phyloP scores from a whole-genome alignment of 495 filamentous ascomycete species.

The Pseudoneurospora amorphoporcata region DNA sequence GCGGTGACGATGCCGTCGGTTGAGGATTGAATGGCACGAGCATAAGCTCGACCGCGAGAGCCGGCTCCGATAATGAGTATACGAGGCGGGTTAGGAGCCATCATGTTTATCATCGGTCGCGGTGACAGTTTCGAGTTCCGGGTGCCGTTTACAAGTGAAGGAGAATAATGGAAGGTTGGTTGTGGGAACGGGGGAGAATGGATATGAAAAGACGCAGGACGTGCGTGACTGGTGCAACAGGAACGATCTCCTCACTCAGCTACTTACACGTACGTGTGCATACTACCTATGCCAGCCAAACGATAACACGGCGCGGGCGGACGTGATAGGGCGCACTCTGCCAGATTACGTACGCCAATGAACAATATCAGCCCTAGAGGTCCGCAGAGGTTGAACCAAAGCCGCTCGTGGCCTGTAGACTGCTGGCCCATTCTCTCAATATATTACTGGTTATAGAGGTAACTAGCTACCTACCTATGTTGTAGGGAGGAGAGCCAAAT shows the following conservation, averaged over 20 bases:
- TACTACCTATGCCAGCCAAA: background rate
- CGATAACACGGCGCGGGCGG: background rate
- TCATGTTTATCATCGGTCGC: background rate
- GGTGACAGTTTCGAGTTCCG: background rate
- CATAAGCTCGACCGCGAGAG: slow-evolving; percentile 70
- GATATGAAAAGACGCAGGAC: background rate
- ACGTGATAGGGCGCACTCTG: background rate
- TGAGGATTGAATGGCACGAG: slow-evolving; percentile 48
- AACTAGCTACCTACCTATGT: background rate
- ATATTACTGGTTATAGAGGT: background rate
- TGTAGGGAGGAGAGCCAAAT: background rate
- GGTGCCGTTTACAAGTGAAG: slow-evolving; percentile 43
- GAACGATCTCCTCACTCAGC: background rate
- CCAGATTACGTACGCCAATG: background rate
- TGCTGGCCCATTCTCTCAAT: background rate
- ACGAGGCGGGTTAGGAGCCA: slow-evolving; percentile 37
- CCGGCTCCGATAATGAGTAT: slow-evolving; percentile 84
- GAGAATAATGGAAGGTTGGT: background rate
- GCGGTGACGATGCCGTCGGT: slow-evolving; percentile 58
- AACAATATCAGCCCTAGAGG: background rate
- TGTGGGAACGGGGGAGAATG: background rate
- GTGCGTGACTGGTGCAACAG: background rate
- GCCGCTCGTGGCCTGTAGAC: background rate
- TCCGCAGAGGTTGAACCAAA: background rate
- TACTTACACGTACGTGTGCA: background rate